phyloP scores from a whole-genome alignment of 2,329 filamentous ascomycete species.

The Curvularia sp. region DNA sequence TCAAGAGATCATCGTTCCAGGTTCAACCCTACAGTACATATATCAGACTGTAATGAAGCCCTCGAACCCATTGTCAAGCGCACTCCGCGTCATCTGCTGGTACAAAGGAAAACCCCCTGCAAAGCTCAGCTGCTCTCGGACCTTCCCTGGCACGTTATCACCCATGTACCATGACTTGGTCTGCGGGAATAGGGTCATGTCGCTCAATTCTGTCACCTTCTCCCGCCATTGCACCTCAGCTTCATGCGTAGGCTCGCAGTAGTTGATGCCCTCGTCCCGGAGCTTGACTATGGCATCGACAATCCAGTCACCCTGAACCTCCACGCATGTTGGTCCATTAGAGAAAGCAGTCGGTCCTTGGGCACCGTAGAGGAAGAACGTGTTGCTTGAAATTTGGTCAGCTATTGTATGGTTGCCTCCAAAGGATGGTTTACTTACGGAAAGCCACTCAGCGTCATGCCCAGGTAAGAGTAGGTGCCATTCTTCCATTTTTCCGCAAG shows the following conservation, averaged over 20 bases:
- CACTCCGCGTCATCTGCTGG: conserved; percentile 49
- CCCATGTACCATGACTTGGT: conserved; percentile 56
- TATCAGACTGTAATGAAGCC: conserved; percentile 45
- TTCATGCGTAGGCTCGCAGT: conserved; percentile 52
- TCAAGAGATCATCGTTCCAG: not conserved
- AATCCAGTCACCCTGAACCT: conserved; percentile 57
- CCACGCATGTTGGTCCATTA: conserved; percentile 56
- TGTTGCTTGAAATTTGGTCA: conserved; percentile 38
- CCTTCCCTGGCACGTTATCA: conserved; percentile 57
- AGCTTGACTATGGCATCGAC: conserved; percentile 53
- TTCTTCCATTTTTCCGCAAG: conserved; percentile 53
- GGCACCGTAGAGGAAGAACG: conserved; percentile 57
- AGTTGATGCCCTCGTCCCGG: conserved; percentile 48
- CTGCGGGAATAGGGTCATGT: conserved; percentile 53
- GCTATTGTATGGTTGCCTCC: not conserved
- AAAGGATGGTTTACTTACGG: conserved; percentile 21
- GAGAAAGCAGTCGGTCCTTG: conserved; percentile 58
- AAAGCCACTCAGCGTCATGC: conserved; percentile 52
- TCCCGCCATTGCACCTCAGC: conserved; percentile 54
- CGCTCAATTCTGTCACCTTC: conserved; percentile 51
- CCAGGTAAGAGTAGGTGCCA: conserved; percentile 53
- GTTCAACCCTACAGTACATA: not conserved
- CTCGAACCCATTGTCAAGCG: conserved; percentile 48
- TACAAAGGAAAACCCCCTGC: conserved; percentile 54
- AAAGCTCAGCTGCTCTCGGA: conserved; percentile 55